Evolutionary conservation across 805 yeast species (phyloP), one percentile per base, ranked within the genome.

Genomic region (Candida maris): DNA sequence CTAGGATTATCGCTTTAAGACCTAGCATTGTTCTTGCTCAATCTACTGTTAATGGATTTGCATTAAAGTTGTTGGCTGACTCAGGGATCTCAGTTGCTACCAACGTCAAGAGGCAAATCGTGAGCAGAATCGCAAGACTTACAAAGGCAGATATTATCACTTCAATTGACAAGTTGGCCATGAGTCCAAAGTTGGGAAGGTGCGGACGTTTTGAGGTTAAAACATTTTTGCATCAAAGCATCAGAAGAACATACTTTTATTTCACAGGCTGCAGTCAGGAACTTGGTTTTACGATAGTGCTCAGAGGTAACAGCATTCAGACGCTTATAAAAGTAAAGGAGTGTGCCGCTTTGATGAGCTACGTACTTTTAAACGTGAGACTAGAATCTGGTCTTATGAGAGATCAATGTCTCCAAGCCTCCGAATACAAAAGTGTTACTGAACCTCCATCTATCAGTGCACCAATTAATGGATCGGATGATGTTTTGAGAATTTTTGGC

Each of bases 111-210:
- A 85, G 85, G 0, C 87, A 79, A 46, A 89, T 88, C 1, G 73
- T 93, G 28, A 83, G 81, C 44, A 69, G 94, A 37, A 71, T 91
- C 4, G 75, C 96, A 0, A 67, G 87, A 37, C 69, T 87, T 44
- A 83, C 96, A 0, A 79, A 77, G 33, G 88, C 95, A 1, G 96
- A 88, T 51, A 79, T 94, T 16, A 83, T 86, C 15, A 78, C 81
- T 15, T 82, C 97, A 0, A 82, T 88, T 35, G 96, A 93, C 52
- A 85, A 83, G 52, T 64, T 93, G 10, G 85, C 93, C 9, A 71
- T 79, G 47, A 71, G 68, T 27, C 78, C 86, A 3, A 77, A 72
- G 37, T 65, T 93, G 34, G 99, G 98, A 0, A 64, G 67, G 6
- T 91, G 97, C 60, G 75, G 70, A 3, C 58, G 61, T 5, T 82